These are phyloP conservation scores for Novakomyces olei DNA, from an alignment of 805 yeast species.

Conservation along the genomic window DNA sequence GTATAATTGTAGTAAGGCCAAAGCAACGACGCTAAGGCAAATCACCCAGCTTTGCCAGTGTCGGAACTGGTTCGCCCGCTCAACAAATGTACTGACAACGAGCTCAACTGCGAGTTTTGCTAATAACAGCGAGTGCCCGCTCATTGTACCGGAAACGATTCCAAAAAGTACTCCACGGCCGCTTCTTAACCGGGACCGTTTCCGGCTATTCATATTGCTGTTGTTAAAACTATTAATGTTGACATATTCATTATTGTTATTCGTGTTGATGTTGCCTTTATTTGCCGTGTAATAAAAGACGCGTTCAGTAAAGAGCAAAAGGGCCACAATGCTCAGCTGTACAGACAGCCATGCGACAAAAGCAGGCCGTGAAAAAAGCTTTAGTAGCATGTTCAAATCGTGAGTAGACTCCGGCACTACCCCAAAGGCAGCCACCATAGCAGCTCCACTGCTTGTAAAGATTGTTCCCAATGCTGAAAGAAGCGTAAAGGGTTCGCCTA, in stretches of 20 bases:
- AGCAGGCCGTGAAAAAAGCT: constrained; percentile 20
- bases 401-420: constrained; percentile 32
- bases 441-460: constrained; percentile 50
- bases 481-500: constrained; percentile 44
- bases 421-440: constrained; percentile 55
- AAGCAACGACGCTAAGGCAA: constrained; percentile 29
- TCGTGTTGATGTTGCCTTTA: too few relatives aligned
- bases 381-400: constrained; percentile 25
- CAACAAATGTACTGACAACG: constrained; percentile 23
- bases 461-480: constrained; percentile 41
- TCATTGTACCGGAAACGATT: constrained; percentile 45
- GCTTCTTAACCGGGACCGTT: constrained; percentile 13
- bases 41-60: constrained; percentile 28
- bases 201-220: constrained; percentile 10
- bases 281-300: too few relatives aligned
- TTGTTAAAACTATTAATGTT: constrained; percentile 8
- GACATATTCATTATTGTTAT: too few relatives aligned
- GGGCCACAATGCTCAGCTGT: constrained; percentile 13
- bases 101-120: constrained; percentile 72
- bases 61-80: constrained; percentile 19
- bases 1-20: constrained; percentile 50
- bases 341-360: constrained; percentile 37
- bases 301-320: constrained; percentile 6
- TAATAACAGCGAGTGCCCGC: constrained; percentile 66
- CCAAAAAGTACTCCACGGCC: constrained; percentile 45